A percentile compares a stretch with the other conserved stretches of the same genome.
Conservation (phyloP, 2,329 filamentous ascomycete species). For the Pseudogymnoascus pannorum region DNA sequence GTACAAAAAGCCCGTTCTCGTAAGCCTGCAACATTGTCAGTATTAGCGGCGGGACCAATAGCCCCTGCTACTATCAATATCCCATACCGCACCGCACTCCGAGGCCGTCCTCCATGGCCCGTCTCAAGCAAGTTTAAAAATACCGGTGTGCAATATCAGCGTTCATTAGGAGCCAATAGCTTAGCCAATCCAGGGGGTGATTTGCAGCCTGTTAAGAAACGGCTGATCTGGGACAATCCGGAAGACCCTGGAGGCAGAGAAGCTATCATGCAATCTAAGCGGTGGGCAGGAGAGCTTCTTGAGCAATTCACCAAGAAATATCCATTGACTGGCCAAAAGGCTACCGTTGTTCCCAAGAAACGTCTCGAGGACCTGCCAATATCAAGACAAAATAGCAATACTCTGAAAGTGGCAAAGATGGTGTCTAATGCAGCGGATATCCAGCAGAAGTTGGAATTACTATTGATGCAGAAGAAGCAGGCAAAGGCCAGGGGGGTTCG, state of each 20-base stretch:
- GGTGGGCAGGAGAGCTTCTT: constrained; percentile 7
- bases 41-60: background rate
- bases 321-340: constrained; percentile 25
- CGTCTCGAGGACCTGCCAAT: background rate
- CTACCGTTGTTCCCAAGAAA: constrained; percentile 12
- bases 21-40: background rate
- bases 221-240: constrained; percentile 6
- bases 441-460: constrained; percentile 23
- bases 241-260: background rate
- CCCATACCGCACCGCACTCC: background rate
- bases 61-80: background rate
- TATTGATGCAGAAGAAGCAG: constrained; percentile 23
- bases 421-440: constrained; percentile 17
- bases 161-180: background rate
- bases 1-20: background rate
- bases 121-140: background rate
- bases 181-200: background rate
- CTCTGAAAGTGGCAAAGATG: background rate
- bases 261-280: constrained; percentile 1
- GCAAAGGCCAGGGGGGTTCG: constrained; percentile 12
- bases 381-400: background rate
- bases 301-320: constrained; percentile 20
- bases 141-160: background rate
- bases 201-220: background rate
- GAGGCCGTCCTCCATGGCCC: background rate